These are phyloP conservation scores for Coemansia sp. DNA, from an alignment of 192 early-diverging fungal species.

Conservation along the genomic window DNA sequence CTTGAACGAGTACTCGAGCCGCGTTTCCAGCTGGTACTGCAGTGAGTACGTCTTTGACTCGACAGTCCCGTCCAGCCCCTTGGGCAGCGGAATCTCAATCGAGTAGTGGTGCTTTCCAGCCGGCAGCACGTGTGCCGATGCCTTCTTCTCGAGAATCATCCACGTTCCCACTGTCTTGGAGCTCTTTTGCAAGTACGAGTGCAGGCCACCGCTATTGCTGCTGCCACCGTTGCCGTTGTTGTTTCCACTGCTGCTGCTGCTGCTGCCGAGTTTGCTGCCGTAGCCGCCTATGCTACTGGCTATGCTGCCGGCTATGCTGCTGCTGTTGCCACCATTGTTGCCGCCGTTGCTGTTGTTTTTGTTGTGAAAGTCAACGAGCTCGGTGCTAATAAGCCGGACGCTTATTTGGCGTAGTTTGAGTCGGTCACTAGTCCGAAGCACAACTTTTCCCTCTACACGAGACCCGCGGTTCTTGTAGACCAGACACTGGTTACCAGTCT, in stretches of 20 bases:
- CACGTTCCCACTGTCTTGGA: constrained; percentile 23
- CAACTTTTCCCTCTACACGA: constrained; percentile 21
- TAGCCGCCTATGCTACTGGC: too few relatives aligned
- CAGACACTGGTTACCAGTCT: constrained; percentile 18
- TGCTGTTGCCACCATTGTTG: background rate
- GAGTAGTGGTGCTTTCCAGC: constrained; percentile 40
- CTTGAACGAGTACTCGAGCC: constrained; percentile 36
- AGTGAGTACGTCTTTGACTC: constrained; percentile 21
- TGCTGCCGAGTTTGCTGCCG: too few relatives aligned
- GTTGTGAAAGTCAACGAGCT: constrained; percentile 35
- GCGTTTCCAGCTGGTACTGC: constrained; percentile 31
- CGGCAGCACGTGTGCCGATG: constrained; percentile 14
- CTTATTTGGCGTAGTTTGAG: constrained; percentile 35
- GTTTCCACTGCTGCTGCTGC: too few relatives aligned
- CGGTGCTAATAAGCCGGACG: constrained; percentile 30
- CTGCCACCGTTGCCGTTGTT: background rate
- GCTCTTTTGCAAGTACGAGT: constrained; percentile 38
- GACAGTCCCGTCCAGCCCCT: constrained; percentile 28
- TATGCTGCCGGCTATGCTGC: too few relatives aligned
- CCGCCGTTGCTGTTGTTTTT: background rate
- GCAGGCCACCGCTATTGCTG: background rate
- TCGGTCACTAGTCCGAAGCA: constrained; percentile 24
- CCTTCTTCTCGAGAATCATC: constrained; percentile 20
- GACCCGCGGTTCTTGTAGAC: constrained; percentile 38
- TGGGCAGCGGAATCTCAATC: constrained; percentile 35